phyloP scores from a whole-genome alignment of 306 rosid genomes.

The Argentina anserina region DNA sequence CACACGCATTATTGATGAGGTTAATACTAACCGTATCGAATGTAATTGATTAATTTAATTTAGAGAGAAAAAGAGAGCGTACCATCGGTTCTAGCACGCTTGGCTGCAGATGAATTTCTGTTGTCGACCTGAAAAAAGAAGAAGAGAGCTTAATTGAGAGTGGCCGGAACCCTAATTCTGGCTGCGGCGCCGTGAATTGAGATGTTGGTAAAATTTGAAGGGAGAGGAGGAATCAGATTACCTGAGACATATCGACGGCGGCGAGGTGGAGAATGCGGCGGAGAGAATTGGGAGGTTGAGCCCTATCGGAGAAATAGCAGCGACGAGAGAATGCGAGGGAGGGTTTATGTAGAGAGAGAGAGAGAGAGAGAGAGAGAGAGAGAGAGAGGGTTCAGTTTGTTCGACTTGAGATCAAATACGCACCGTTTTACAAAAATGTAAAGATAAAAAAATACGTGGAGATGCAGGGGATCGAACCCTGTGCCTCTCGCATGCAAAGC shows the following conservation, averaged over 20 bases:
- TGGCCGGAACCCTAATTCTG: conserved; percentile 19
- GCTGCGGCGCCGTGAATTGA: neutral
- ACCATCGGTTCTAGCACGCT: conserved; percentile 99
- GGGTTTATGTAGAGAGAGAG: neutral
- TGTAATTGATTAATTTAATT: neutral
- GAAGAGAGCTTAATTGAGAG: neutral
- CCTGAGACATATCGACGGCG: conserved; percentile 52
- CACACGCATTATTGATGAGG: neutral
- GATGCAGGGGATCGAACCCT: conserved; percentile 6
- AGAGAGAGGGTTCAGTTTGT: neutral
- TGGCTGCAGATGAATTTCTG: conserved; percentile 91
- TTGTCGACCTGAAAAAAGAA: conserved; percentile 65
- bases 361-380: neutral
- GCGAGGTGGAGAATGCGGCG: neutral
- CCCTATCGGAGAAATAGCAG: no score
- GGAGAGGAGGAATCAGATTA: conserved; percentile 5
- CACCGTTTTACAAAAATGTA: neutral
- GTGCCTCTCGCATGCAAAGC: conserved; percentile 5
- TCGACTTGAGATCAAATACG: neutral
- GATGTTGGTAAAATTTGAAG: neutral
- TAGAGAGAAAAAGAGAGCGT: neutral
- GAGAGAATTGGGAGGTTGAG: conserved; percentile 4
- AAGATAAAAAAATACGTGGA: no score
- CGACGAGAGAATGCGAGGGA: neutral
- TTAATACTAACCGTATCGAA: neutral